Evolutionary conservation across 169 alveolate species (phyloP), one percentile per base, ranked within the genome.

Genomic region (Miamiensis avidus): DNA sequence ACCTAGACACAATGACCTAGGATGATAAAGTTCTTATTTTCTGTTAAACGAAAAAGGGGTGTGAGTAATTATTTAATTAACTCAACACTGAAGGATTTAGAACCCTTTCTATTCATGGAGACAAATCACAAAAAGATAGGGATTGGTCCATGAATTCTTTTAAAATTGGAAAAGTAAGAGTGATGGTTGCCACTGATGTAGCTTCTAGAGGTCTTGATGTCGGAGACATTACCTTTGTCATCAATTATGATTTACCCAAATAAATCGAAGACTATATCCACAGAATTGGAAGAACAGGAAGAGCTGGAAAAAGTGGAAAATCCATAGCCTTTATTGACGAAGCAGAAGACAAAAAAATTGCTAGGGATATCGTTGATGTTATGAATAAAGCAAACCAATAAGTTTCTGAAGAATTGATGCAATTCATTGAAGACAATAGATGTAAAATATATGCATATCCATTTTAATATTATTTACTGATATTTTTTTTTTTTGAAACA

Each of bases 121-220:
- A 97, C 93, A 97, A 97, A 88, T 91, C 95, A 34, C 96, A 97
- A 91, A 78, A 91, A 89, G 93, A 90, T 64, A 77, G 94, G 32
- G 94, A 90, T 75, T 77, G 81, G 97, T 99, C 98, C 27, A 91
- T 98, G 89, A 96, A 97, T 82, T 99, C 98, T 74, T 99, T 99
- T 94, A 98, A 97, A 93, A 91, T 94, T 33, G 99, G 99, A 65
- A 93, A 97, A 74, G 93, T 96, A 72, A 98, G 99, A 74, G 98
- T 98, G 82, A 93, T 99, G 95, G 98, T 99, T 72, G 99, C 99
- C n/a, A 99, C 99, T 0, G 99, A 99, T 91, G 99, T 99, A 4
- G 99, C 99, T 26, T 96, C 99, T 49, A 96, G 99, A 83, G 99
- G 99, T 30, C 84, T 84, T 77, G 99, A 99, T 90, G 99, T 99